phyloP scores from a whole-genome alignment of 495 filamentous ascomycete genomes.

The Pseudotulostoma volvatum region DNA sequence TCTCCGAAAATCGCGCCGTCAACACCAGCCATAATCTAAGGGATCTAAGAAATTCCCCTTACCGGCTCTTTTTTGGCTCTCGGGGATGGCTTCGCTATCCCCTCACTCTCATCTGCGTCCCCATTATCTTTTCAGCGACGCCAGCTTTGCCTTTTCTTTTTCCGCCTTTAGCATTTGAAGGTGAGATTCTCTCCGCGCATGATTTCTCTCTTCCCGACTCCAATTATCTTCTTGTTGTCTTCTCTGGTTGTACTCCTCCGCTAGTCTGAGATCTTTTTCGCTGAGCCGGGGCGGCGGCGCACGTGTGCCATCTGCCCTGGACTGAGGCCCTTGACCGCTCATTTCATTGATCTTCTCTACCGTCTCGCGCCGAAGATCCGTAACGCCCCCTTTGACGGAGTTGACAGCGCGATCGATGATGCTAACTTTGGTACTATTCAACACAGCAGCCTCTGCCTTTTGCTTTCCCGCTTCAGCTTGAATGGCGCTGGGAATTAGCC shows the following conservation, averaged over 20 bases:
- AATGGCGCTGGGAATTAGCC: slow-evolving; percentile 1
- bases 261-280: slow-evolving; percentile 4
- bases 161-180: background rate
- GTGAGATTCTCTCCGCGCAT: background rate
- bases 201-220: background rate
- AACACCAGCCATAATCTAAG: too few species aligned
- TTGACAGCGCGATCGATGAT: slow-evolving; percentile 14
- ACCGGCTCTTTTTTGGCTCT: too few species aligned
- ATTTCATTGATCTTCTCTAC: slow-evolving; percentile 9
- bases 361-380: slow-evolving; percentile 6
- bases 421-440: slow-evolving; percentile 5
- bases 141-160: background rate
- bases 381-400: slow-evolving; percentile 7
- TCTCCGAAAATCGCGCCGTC: too few species aligned
- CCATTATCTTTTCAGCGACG: too few species aligned
- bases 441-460: background rate
- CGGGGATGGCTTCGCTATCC: too few species aligned
- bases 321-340: slow-evolving; percentile 1
- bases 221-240: background rate
- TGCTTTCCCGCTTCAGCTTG: slow-evolving; percentile 1
- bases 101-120: too few species aligned
- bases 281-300: slow-evolving; percentile 10
- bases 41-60: too few species aligned
- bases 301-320: slow-evolving; percentile 7
- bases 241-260: background rate